Conservation (phyloP, 2,329 filamentous ascomycete species). For the Calonectria naviculata region DNA sequence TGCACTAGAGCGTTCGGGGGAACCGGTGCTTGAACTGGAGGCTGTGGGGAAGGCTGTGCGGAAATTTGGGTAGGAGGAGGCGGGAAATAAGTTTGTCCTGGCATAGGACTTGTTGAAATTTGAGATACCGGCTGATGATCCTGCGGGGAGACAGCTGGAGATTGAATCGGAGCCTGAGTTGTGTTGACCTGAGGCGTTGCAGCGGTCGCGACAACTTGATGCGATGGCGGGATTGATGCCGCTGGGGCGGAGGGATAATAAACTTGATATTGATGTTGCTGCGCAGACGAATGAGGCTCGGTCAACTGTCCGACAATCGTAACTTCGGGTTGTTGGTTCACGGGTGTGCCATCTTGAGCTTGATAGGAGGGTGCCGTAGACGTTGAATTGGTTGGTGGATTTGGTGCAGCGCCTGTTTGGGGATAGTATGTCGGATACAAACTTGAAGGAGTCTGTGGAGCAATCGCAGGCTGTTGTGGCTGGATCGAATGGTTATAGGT, state of each 20-base stretch:
- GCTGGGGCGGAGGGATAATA: neutral
- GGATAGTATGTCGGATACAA: neutral
- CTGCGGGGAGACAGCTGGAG: neutral
- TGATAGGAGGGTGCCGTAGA: neutral
- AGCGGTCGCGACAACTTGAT: neutral
- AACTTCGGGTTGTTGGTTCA: neutral
- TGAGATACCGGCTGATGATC: neutral
- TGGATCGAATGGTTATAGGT: neutral
- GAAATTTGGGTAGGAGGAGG: neutral
- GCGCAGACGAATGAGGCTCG: neutral
- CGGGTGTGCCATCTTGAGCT: neutral
- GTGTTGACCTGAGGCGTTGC: neutral
- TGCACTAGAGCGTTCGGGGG: too few relatives aligned
- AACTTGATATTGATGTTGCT: neutral
- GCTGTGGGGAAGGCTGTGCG: neutral
- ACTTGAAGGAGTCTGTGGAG: neutral
- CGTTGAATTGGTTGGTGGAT: neutral
- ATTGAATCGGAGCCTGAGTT: neutral
- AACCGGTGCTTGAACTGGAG: neutral
- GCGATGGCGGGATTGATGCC: neutral
- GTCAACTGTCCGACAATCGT: too few relatives aligned
- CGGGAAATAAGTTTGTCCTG: neutral
- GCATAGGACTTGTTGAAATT: neutral
- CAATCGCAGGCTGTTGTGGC: neutral
- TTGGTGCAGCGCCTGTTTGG: neutral